Base-by-base conservation (phyloP, 768 basidiomycete genomes). In the Hydnum rufescens region DNA sequence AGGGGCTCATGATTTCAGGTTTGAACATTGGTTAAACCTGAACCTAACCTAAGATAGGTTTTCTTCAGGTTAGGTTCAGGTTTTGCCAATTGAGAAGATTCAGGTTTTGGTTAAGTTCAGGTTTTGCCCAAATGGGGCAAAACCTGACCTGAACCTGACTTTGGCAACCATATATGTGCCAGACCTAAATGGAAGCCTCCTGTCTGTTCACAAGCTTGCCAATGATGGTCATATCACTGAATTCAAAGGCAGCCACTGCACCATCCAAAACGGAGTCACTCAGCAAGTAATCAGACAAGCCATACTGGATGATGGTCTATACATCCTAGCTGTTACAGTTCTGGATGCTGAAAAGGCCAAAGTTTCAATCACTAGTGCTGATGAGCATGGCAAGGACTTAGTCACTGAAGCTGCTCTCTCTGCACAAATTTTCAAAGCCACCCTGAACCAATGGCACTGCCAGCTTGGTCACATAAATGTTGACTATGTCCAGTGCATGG, bases 401-500 rank as follows among this genome's bases (percentile, higher is more conserved):
- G 46, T n/a, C 18, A 43, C 51, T 51, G 8, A 19, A 13, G 18
- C 48, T 19, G 8, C 26, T 13, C 13, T n/a, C 6, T 8, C 22
- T 13, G 50, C 51, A n/a, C n/a, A n/a, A n/a, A n/a, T n/a, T n/a
- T n/a, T n/a, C n/a, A 19, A 22, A 18, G 51, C 48, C 6, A n/a
- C 51, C 18, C 44, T 53, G 6, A 42, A 25, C 16, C 8, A 53
- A n/a, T 53, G 52, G 53, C 53, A 53, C 32, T 19, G 30, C 23
- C 16, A 50, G 19, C 52, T 53, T 19, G 13, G 51, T 19, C 53
- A 53, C 31, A 8, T n/a, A 5, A 53, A 32, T 29, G 25, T 6
- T 16, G 49, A 23, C 13, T 18, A 44, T 18, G 8, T 53, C 8
- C n/a, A 18, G 51, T 6, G n/a, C 8, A 36, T 53, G 13, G 44